Base-by-base conservation (phyloP, 2,329 filamentous ascomycete species). In the Podosphaera leucotricha region DNA sequence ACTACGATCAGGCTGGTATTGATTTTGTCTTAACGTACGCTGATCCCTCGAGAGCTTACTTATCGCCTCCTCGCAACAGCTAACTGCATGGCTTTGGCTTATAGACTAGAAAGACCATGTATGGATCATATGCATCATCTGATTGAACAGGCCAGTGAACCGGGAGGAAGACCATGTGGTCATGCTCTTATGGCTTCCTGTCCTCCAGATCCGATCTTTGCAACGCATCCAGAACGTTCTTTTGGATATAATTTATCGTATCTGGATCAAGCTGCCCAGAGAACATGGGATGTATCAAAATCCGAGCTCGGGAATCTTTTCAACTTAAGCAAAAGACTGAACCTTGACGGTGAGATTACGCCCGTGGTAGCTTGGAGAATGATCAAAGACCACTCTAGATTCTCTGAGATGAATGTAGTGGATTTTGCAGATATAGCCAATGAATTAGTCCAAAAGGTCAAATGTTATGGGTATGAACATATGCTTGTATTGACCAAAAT, bases 301-400 rank as follows among this genome's bases (percentile, higher is more conserved):
- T 71, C 71, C 33, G 83, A 90, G 55, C 68, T 98, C 42, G 66
- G 77, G 43, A 92, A 80, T 44, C 66, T 95, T 44, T 70, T 94
- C 47, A 80, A 92, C 56, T 68, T 94, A 45, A 93, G 84, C 62
- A 72, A 77, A 53, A 75, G 77, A 53, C 68, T 94, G 21, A 77
- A 90, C 53, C 72, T 90, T 2, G 82, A 90, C 48, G 84, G 84
- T 43, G 83, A 92, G 62, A 82, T 95, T 54, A 95, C 87, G 16
- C 90, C 90, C 0, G 81, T 94, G 51, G 92, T 92, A 83, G 86
- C 86, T 0, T 87, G 90, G 75, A 80, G 83, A 42, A 80, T 82
- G 62, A 70, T 95, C 42, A 65, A 84, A 49, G 70, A 67, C 39
- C 77, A 90, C 60, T 72, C 79, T 33, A 67, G 78, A 48, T 75